These are phyloP conservation scores for Blastocystis sp. DNA, from an alignment of 352 stramenopile genomes.

Conservation along the genomic window DNA sequence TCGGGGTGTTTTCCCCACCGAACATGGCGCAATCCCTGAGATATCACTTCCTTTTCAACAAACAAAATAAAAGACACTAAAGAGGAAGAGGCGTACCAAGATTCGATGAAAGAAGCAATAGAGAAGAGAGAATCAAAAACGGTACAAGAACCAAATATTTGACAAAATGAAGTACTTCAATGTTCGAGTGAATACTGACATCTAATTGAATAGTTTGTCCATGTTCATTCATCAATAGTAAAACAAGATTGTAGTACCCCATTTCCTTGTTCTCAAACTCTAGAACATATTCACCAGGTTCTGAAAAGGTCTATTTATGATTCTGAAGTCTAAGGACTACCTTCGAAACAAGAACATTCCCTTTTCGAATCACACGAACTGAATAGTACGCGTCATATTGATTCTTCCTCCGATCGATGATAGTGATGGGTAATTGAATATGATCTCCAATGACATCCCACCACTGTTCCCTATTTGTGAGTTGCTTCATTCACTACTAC, in stretches of 20 bases:
- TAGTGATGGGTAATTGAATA: conserved; percentile 32
- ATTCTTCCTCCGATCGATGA: neutral
- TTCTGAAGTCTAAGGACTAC: neutral
- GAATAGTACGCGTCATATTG: neutral
- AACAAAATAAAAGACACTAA: neutral
- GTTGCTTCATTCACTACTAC: neutral
- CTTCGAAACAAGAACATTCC: neutral
- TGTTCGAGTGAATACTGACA: conserved; percentile 26
- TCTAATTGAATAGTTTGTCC: neutral
- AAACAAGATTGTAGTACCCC: conserved; percentile 37
- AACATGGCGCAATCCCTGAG: too few relatives aligned
- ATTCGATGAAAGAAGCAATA: conserved; percentile 46
- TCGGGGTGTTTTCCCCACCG: too few relatives aligned
- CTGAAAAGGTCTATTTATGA: neutral
- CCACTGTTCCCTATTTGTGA: neutral
- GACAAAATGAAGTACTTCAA: neutral
- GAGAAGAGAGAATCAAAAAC: neutral
- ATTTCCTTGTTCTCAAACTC: conserved; percentile 8
- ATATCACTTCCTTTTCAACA: neutral
- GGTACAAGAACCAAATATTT: conserved; percentile 41
- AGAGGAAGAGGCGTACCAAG: conserved; percentile 40
- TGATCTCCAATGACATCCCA: neutral
- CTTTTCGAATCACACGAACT: conserved; percentile 37
- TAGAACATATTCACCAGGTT: conserved; percentile 9
- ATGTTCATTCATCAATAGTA: conserved; percentile 51